These are phyloP conservation scores for Bathelium albidoporum DNA, from an alignment of 495 filamentous ascomycete species.

Conservation along the genomic window DNA sequence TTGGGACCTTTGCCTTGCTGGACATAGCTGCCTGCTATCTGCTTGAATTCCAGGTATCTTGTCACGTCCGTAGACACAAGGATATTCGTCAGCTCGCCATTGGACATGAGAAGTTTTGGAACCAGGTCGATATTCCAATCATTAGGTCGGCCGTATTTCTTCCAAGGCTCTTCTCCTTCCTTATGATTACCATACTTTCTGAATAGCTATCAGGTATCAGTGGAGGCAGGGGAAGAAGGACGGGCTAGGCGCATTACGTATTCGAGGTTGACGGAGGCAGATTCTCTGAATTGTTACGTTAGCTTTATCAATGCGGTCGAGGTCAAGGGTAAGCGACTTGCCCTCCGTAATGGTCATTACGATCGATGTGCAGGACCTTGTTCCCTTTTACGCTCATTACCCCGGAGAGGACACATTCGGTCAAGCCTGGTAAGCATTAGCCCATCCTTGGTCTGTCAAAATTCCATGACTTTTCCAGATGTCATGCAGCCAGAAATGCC, in stretches of 20 bases:
- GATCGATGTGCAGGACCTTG: conserved; percentile 97
- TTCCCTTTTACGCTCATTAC: conserved; percentile 97
- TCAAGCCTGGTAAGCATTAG: conserved; percentile 55
- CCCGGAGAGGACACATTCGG: conserved; percentile 96
- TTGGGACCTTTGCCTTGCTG: conserved; percentile 72
- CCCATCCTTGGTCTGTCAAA: conserved; percentile 11
- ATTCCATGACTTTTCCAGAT: no score
- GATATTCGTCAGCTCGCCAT: conserved; percentile 96
- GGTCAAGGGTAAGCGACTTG: conserved; percentile 36
- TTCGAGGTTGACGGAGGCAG: conserved; percentile 90
- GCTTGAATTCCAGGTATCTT: conserved; percentile 94
- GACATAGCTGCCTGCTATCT: conserved; percentile 95
- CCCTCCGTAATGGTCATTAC: conserved; percentile 99
- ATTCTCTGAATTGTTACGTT: conserved; percentile 53
- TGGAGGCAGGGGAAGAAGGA: background rate
- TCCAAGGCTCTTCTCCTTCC: conserved; percentile 85
- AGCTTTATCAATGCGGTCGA: conserved; percentile 12
- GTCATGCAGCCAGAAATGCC: no score
- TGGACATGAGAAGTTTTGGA: conserved; percentile 96
- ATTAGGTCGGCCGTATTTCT: conserved; percentile 89
- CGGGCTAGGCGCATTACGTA: conserved; percentile 43
- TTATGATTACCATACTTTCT: conserved; percentile 82
- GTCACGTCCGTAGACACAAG: conserved; percentile 95
- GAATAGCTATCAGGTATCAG: conserved; percentile 55
- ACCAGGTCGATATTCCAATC: conserved; percentile 99